Percentiles rank a stretch among this genome's conserved stretches.
phyloP scores from a whole-genome alignment of 257 asterid species.

The Dorcoceras hygrometricum region DNA sequence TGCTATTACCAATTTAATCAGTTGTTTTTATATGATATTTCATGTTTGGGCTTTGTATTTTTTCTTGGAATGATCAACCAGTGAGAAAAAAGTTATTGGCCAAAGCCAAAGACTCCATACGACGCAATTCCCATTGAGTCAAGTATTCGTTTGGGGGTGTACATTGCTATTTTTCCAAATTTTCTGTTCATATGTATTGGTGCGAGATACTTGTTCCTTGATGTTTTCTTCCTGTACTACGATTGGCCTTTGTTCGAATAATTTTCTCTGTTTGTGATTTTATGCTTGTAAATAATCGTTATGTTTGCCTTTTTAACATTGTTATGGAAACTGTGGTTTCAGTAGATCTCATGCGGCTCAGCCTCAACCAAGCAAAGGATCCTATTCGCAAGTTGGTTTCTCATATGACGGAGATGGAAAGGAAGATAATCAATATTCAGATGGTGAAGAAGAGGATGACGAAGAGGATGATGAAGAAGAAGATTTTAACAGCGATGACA shows the following conservation, averaged over 20 bases:
- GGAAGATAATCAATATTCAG: constrained; percentile 60
- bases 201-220: not conserved
- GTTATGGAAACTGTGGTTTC: constrained; percentile 23
- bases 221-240: not conserved
- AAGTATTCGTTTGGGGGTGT: too few relatives aligned
- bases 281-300: not conserved
- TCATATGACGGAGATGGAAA: constrained; percentile 83
- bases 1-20: not conserved
- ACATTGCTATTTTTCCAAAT: not conserved
- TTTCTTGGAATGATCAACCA: too few relatives aligned
- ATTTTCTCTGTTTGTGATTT: not conserved
- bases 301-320: constrained; percentile 13
- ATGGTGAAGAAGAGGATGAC: constrained; percentile 76
- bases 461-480: constrained; percentile 81
- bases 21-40: not conserved
- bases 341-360: constrained; percentile 59
- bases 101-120: too few relatives aligned
- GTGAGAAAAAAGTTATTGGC: too few relatives aligned
- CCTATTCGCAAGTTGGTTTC: constrained; percentile 98
- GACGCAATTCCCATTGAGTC: too few relatives aligned
- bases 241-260: not conserved
- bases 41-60: too few relatives aligned
- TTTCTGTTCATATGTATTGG: not conserved
- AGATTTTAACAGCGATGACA: constrained; percentile 93
- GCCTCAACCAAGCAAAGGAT: constrained; percentile 69